Evolutionary conservation across 1,139 yeast species (phyloP).

Genomic region (Casaregolazyma suthepensis): DNA sequence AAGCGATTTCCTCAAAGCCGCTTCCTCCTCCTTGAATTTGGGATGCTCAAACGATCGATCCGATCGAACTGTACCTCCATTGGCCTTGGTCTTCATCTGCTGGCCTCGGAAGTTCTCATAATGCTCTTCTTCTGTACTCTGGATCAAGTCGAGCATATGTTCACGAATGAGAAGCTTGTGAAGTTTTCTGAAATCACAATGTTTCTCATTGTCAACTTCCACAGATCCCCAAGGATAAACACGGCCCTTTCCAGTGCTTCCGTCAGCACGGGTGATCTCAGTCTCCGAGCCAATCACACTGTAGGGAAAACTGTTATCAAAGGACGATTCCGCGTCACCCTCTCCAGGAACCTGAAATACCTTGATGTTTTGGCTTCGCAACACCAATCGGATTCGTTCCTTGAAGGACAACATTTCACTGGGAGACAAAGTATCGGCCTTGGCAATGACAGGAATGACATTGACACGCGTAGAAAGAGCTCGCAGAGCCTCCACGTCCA

Average conservation of each 20-base stretch:
- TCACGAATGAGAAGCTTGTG: conserved; percentile 85
- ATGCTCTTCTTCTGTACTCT: conserved; percentile 86
- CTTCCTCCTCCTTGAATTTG: conserved; percentile 92
- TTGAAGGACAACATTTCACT: conserved; percentile 77
- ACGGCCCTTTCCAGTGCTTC: conserved; percentile 78
- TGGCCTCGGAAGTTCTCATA: conserved; percentile 82
- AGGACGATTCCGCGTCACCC: conserved; percentile 31
- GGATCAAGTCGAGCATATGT: conserved; percentile 83
- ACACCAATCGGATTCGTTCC: conserved; percentile 76
- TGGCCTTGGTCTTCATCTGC: conserved; percentile 63
- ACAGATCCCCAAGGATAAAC: conserved; percentile 97
- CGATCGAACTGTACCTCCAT: conserved; percentile 23
- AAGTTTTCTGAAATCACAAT: conserved; percentile 90
- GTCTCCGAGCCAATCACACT: conserved; percentile 89
- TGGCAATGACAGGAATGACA: conserved; percentile 91
- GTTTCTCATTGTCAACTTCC: conserved; percentile 92
- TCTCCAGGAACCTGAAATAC: conserved; percentile 77
- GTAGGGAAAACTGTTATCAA: conserved; percentile 90
- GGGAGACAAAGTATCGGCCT: conserved; percentile 87
- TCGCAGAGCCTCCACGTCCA: conserved; percentile 92
- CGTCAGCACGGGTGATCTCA: conserved; percentile 71
- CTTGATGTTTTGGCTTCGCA: conserved; percentile 85
- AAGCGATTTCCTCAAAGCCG: conserved; percentile 84
- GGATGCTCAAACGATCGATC: conserved; percentile 64
- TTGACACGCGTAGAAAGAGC: conserved; percentile 82